Evolutionary conservation across 2,329 filamentous ascomycete species (phyloP).

Genomic region (Ophiostoma novo-ulmi): DNA sequence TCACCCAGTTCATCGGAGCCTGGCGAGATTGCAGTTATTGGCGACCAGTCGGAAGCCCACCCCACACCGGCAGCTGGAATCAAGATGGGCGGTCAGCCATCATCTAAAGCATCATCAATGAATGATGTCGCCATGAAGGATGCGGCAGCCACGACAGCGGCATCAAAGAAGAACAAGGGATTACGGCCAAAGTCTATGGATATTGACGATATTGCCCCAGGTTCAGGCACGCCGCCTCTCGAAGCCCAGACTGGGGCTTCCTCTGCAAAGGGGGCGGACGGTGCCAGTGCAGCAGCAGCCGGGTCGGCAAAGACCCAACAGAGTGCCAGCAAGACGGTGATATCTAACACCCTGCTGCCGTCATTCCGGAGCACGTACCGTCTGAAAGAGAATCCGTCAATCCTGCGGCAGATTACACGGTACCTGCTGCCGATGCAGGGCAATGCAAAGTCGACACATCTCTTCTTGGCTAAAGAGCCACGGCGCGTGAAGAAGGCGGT

Average conservation of each 20-base stretch:
- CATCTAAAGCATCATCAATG: conserved; percentile 34
- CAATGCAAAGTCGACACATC: conserved; percentile 56
- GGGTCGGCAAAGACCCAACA: conserved; percentile 9
- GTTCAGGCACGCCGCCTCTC: conserved; percentile 28
- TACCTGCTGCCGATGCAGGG: conserved; percentile 50
- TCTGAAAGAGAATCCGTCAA: conserved; percentile 61
- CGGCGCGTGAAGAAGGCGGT: conserved; percentile 78
- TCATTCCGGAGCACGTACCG: conserved; percentile 64
- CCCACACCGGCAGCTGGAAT: conserved; percentile 45
- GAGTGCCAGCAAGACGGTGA: conserved; percentile 36
- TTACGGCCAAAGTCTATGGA: conserved; percentile 46
- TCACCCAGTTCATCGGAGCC: conserved; percentile 34
- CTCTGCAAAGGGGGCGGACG: neutral
- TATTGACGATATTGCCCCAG: conserved; percentile 38
- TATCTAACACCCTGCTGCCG: conserved; percentile 63
- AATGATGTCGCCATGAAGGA: conserved; percentile 34
- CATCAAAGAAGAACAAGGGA: conserved; percentile 42
- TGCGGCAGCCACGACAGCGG: conserved; percentile 16
- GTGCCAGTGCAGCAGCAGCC: neutral
- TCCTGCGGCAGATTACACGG: conserved; percentile 61
- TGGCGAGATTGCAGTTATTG: conserved; percentile 54
- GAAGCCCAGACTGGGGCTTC: neutral
- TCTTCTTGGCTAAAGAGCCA: conserved; percentile 63
- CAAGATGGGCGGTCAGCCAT: conserved; percentile 38
- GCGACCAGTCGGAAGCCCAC: conserved; percentile 53